Base-by-base conservation (phyloP, 1,139 yeast species). In the Hansenula sp. region DNA sequence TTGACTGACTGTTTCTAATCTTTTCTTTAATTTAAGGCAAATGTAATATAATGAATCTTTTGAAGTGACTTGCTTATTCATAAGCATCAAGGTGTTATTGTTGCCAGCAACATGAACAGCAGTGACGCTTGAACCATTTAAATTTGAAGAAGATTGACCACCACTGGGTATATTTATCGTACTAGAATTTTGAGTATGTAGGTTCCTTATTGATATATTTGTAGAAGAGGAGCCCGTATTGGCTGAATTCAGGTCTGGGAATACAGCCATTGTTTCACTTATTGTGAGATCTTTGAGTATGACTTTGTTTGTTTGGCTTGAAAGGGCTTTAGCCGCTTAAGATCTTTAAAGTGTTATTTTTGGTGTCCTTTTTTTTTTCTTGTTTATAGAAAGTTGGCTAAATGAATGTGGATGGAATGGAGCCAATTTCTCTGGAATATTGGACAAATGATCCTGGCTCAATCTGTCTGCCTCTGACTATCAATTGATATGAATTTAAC, bases 1-100 rank as follows among this genome's bases (percentile, higher is more conserved):
- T 25, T 86, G 92, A 0, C 87, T 82, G 29, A 88, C 75, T 30
- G 69, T 65, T 39, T 73, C 76, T 38, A 90, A 66, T 44, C 86
- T 68, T 43, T 66, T 69, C 57, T 79, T 74, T 44, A 89, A 66
- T 16, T 69, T 65, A 31, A 73, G 63, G 57, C 96, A 84, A 42
- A 85, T 77, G 59, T 82, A 84, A 61, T 77, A 88, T 31, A 90
- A 66, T 36, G 95, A 90, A 46, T 83, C 89, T 44, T 73, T 70
- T 20, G 81, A 77, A 20, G 73, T 65, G n/a, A 85, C 85, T 44
- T 73, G 75, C 48, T 74, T 72, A 61, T 86, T 86, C 74, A 86
- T 71, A 16, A 71, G 60, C 53, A 79, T 42, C 56, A 61, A 32
- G 48, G 67, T 39, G 59, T 59, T 45, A 38, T 41, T 51, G n/a